A percentile compares a stretch with the other conserved stretches of the same genome.
phyloP scores from a whole-genome alignment of 202 grass and related monocot species.

The Musa balbisiana region DNA sequence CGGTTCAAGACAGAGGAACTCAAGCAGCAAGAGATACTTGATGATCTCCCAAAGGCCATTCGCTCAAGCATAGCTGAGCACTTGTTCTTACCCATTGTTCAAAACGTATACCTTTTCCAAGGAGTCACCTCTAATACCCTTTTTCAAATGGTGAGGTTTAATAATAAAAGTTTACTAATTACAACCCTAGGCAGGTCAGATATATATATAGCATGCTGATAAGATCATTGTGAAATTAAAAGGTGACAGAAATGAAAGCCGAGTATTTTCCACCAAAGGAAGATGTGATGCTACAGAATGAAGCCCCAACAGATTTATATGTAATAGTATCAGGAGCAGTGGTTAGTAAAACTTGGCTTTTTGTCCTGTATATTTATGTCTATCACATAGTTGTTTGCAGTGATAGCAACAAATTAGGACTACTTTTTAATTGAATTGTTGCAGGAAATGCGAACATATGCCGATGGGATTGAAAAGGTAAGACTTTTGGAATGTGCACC shows the following conservation, averaged over 20 bases:
- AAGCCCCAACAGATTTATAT: constrained; percentile 41
- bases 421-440: constrained; percentile 6
- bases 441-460: constrained; percentile 41
- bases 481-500: neutral
- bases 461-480: constrained; percentile 47
- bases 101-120: constrained; percentile 52
- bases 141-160: constrained; percentile 44
- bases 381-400: neutral
- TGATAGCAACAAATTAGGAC: neutral
- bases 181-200: neutral
- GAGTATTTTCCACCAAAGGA: constrained; percentile 66
- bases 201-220: neutral
- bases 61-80: constrained; percentile 39
- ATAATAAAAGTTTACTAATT: neutral
- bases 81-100: constrained; percentile 48
- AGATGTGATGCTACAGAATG: constrained; percentile 63
- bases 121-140: constrained; percentile 51
- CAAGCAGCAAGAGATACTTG: constrained; percentile 54
- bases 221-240: neutral
- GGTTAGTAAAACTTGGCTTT: constrained; percentile 29
- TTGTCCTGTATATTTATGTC: neutral
- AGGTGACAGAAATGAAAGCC: constrained; percentile 57
- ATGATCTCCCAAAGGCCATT: constrained; percentile 56
- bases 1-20: constrained; percentile 62
- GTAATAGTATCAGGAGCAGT: constrained; percentile 53